Percentiles rank a stretch among this genome's conserved stretches.
Evolutionary conservation across 2,329 filamentous ascomycete species (phyloP).

Genomic region (Elsinoe fawcettii): DNA sequence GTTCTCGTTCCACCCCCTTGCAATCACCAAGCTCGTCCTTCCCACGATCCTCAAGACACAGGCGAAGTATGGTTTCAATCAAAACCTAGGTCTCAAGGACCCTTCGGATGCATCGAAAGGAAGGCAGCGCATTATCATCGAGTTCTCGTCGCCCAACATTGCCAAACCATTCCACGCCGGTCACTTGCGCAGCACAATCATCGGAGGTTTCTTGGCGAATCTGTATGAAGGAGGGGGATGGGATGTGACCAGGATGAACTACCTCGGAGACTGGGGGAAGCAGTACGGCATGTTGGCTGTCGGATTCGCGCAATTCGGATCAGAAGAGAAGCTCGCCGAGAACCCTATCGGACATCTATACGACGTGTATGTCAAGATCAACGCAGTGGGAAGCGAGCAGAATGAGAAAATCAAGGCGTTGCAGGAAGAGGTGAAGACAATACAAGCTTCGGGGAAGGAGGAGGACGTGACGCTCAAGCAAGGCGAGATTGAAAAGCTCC

Average conservation of each 20-base stretch:
- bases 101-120: slow-evolving; percentile 52
- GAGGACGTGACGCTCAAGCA: slow-evolving; percentile 43
- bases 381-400: slow-evolving; percentile 54
- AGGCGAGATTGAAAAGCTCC: slow-evolving; percentile 41
- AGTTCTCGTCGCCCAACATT: slow-evolving; percentile 81
- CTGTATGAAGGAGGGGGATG: slow-evolving; percentile 61
- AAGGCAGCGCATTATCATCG: slow-evolving; percentile 63
- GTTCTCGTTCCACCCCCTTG: slow-evolving; percentile 70
- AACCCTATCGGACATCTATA: slow-evolving; percentile 79
- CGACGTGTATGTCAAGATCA: slow-evolving; percentile 73
- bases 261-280: slow-evolving; percentile 73
- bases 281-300: slow-evolving; percentile 65
- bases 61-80: slow-evolving; percentile 56
- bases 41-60: slow-evolving; percentile 60
- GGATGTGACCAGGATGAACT: slow-evolving; percentile 65
- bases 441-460: slow-evolving; percentile 37
- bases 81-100: slow-evolving; percentile 52
- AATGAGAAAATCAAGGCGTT: slow-evolving; percentile 55
- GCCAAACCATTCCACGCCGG: slow-evolving; percentile 74
- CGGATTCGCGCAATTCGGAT: slow-evolving; percentile 67
- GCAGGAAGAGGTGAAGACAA: slow-evolving; percentile 36
- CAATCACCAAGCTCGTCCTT: slow-evolving; percentile 58
- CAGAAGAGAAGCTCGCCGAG: slow-evolving; percentile 59
- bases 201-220: slow-evolving; percentile 65
- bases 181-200: slow-evolving; percentile 68